A percentile compares a stretch with the other conserved stretches of the same genome.
phyloP scores from a whole-genome alignment of 2,329 filamentous ascomycete genomes.

The Drechslerella coelobrocha region DNA sequence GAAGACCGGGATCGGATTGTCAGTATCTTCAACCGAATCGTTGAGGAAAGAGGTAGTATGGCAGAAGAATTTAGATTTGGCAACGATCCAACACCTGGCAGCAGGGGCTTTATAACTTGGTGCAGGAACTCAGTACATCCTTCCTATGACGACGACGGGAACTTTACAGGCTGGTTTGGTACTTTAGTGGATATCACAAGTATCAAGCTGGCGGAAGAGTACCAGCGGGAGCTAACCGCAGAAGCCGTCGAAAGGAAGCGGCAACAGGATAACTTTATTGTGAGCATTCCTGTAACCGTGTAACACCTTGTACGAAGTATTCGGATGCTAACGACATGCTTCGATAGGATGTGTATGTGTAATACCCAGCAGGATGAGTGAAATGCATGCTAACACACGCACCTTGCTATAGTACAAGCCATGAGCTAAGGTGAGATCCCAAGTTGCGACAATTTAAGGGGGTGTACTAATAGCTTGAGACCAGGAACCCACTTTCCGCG shows the following conservation, averaged over 20 bases:
- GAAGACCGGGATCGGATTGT: slow-evolving; percentile 44
- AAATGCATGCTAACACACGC: neutral
- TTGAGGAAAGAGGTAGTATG: slow-evolving; percentile 48
- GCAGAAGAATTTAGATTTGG: slow-evolving; percentile 75
- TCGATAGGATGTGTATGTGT: slow-evolving; percentile 36
- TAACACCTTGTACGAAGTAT: too few relatives aligned
- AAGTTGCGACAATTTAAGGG: neutral
- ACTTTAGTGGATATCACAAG: slow-evolving; percentile 51
- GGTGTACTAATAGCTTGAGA: slow-evolving; percentile 67
- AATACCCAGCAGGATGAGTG: neutral
- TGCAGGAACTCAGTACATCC: slow-evolving; percentile 44
- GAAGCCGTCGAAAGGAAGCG: slow-evolving; percentile 67
- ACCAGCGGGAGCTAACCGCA: slow-evolving; percentile 53
- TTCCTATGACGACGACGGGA: slow-evolving; percentile 42
- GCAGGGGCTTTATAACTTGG: slow-evolving; percentile 41
- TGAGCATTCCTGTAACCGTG: slow-evolving; percentile 64
- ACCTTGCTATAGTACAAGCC: slow-evolving; percentile 28
- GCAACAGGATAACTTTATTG: slow-evolving; percentile 82
- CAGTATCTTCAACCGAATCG: slow-evolving; percentile 19
- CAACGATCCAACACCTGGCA: slow-evolving; percentile 36
- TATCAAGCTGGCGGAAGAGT: slow-evolving; percentile 51
- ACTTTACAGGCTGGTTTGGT: slow-evolving; percentile 48
- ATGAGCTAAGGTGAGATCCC: slow-evolving; percentile 27
- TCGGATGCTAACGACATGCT: neutral
- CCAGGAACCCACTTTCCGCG: slow-evolving; percentile 77